Conservation (phyloP, 768 basidiomycete genomes). For the Mycena rebaudengoi region DNA sequence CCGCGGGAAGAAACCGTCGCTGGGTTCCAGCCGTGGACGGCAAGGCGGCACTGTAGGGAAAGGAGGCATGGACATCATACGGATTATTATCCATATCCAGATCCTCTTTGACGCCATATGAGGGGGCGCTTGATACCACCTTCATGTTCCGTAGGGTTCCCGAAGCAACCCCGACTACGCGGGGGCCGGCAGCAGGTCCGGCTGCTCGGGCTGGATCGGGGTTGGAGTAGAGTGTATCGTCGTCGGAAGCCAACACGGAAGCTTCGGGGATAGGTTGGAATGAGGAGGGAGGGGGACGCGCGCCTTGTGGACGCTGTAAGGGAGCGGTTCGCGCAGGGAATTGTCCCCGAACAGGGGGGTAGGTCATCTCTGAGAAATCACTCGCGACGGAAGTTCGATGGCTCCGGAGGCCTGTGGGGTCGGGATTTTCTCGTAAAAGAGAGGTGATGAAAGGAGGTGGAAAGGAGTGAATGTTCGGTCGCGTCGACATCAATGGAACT, state of each 20-base stretch:
- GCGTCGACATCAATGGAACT: slow-evolving; percentile 65
- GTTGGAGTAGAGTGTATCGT: slow-evolving; percentile 50
- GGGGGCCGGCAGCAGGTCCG: slow-evolving; percentile 34
- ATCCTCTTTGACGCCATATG: slow-evolving; percentile 24
- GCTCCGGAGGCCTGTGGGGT: slow-evolving; percentile 30
- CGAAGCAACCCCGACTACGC: slow-evolving; percentile 43
- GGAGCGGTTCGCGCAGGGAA: slow-evolving; percentile 23
- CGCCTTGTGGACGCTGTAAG: slow-evolving; percentile 30
- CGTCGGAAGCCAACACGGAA: slow-evolving; percentile 38
- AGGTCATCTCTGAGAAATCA: slow-evolving; percentile 63
- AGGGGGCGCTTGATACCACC: slow-evolving; percentile 24
- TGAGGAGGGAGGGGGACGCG: slow-evolving; percentile 44
- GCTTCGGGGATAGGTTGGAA: slow-evolving; percentile 42
- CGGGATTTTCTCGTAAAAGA: slow-evolving; percentile 55
- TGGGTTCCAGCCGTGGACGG: slow-evolving; percentile 34
- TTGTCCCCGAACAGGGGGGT: slow-evolving; percentile 49
- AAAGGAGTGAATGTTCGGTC: slow-evolving; percentile 64
- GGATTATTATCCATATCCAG: slow-evolving; percentile 24
- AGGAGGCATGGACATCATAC: slow-evolving; percentile 14
- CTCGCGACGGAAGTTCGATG: slow-evolving; percentile 49
- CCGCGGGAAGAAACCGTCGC: slow-evolving; percentile 26
- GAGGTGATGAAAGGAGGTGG: slow-evolving; percentile 71
- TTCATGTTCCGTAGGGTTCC: slow-evolving; percentile 40
- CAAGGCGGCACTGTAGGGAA: slow-evolving; percentile 32
- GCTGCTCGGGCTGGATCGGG: slow-evolving; percentile 30